Conservation (phyloP, 192 early-diverging fungal genomes). For the Podila horticola region DNA sequence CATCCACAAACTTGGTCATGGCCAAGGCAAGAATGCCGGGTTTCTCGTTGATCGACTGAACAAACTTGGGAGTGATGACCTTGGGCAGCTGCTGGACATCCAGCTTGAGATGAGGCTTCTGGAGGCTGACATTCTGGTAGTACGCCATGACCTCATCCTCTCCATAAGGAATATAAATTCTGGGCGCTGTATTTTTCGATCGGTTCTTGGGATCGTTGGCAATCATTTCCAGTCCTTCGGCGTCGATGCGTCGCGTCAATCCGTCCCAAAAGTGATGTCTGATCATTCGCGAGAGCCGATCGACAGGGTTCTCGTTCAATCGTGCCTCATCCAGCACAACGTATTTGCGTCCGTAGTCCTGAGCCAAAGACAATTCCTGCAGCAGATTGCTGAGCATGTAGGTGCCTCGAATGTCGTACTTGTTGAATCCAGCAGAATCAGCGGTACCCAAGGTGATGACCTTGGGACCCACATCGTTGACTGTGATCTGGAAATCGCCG, state of each 20-base stretch:
- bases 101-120: conserved; percentile 76
- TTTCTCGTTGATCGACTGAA: conserved; percentile 87
- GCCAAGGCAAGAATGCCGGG: conserved; percentile 93
- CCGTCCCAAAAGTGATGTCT: conserved; percentile 96
- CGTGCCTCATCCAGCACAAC: conserved; percentile 91
- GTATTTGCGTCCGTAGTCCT: conserved; percentile 86
- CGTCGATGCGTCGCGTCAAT: conserved; percentile 88
- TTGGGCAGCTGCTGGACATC: conserved; percentile 85
- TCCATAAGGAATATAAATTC: conserved; percentile 92
- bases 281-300: conserved; percentile 90
- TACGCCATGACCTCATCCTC: conserved; percentile 83
- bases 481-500: conserved; percentile 94
- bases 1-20: conserved; percentile 62
- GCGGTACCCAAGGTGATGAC: conserved; percentile 86
- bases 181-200: conserved; percentile 75
- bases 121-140: conserved; percentile 75
- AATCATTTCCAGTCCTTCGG: conserved; percentile 87
- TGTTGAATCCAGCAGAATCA: conserved; percentile 86
- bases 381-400: conserved; percentile 95
- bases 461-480: conserved; percentile 93
- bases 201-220: conserved; percentile 94
- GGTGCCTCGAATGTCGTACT: conserved; percentile 92
- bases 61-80: conserved; percentile 89
- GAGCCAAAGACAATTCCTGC: conserved; percentile 94
- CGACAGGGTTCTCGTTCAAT: conserved; percentile 94